A percentile compares a stretch with the other conserved stretches of the same genome.
These are phyloP conservation scores for Ceratocystiopsis minuta DNA, from an alignment of 2,329 filamentous ascomycete species.

Conservation along the genomic window DNA sequence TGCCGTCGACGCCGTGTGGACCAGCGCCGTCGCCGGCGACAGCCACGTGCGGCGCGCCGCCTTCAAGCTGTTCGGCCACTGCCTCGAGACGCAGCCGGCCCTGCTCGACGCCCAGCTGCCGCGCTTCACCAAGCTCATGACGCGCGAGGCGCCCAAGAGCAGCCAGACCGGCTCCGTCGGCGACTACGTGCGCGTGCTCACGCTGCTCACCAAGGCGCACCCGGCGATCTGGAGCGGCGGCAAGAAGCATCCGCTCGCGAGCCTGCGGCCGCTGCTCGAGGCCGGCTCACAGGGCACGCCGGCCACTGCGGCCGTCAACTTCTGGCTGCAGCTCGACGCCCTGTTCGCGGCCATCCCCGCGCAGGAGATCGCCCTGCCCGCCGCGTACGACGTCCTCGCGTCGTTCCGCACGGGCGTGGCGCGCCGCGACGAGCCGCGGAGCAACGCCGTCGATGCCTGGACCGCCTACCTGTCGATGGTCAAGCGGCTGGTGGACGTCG, in stretches of 20 bases:
- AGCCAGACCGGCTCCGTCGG: slow-evolving; percentile 57
- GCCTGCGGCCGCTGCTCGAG: slow-evolving; percentile 56
- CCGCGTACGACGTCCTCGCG: slow-evolving; percentile 42
- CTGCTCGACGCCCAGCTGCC: slow-evolving; percentile 30
- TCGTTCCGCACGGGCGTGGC: slow-evolving; percentile 55
- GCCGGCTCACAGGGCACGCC: slow-evolving; percentile 67
- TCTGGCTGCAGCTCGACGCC: slow-evolving; percentile 51
- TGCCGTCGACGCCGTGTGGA: slow-evolving; percentile 47
- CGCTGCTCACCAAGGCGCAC: slow-evolving; percentile 42
- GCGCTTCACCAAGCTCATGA: slow-evolving; percentile 38
- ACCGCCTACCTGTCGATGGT: slow-evolving; percentile 52
- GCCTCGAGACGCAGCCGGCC: slow-evolving; percentile 27
- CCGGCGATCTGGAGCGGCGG: slow-evolving; percentile 57
- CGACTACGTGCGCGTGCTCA: slow-evolving; percentile 50
- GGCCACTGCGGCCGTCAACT: slow-evolving; percentile 27
- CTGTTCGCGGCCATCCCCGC: slow-evolving; percentile 44
- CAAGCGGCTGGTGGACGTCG: slow-evolving; percentile 30
- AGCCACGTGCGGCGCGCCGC: slow-evolving; percentile 30
- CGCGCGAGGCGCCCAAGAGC: slow-evolving; percentile 55
- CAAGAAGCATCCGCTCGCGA: slow-evolving; percentile 33
- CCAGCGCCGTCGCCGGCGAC: slow-evolving; percentile 45
- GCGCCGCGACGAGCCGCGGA: slow-evolving; percentile 54
- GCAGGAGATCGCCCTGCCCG: slow-evolving; percentile 24
- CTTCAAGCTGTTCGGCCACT: slow-evolving; percentile 31
- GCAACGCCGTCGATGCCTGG: slow-evolving; percentile 54